A percentile compares a stretch with the other conserved stretches of the same genome.
Evolutionary conservation across 345 rosid species (phyloP).

Genomic region (Murraya paniculata): DNA sequence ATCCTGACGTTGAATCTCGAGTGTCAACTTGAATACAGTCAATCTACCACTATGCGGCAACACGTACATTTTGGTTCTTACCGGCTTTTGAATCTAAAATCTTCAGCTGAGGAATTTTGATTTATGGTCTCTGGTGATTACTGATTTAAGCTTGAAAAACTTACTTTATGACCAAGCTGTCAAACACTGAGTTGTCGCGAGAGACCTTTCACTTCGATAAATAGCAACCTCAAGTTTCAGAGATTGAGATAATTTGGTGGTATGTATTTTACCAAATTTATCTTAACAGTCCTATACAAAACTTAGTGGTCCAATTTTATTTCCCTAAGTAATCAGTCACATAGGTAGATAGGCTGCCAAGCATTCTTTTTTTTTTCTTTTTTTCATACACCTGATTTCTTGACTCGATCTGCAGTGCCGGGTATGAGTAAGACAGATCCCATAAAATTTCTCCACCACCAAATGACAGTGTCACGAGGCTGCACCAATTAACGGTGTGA

Average conservation of each 20-base stretch:
- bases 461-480: constrained; percentile 30
- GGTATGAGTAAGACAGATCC: constrained; percentile 19
- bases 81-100: not conserved
- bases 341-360: not conserved
- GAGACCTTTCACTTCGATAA: not conserved
- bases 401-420: constrained; percentile 3
- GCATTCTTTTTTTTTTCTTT: too few species aligned
- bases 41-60: not conserved
- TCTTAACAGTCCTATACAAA: not conserved
- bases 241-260: not conserved
- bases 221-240: not conserved
- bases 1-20: too few species aligned
- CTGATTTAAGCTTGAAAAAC: not conserved
- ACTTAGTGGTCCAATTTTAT: not conserved
- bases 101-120: not conserved
- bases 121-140: not conserved
- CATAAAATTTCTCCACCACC: not conserved
- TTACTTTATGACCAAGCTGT: not conserved
- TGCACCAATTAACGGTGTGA: not conserved
- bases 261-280: not conserved
- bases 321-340: not conserved
- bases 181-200: not conserved
- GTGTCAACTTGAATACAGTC: too few species aligned
- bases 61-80: not conserved
- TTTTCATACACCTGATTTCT: not conserved